Evolutionary conservation across 1,284 basidiomycete genomes (phyloP).

Genomic region (Rhodotorula sp.): DNA sequence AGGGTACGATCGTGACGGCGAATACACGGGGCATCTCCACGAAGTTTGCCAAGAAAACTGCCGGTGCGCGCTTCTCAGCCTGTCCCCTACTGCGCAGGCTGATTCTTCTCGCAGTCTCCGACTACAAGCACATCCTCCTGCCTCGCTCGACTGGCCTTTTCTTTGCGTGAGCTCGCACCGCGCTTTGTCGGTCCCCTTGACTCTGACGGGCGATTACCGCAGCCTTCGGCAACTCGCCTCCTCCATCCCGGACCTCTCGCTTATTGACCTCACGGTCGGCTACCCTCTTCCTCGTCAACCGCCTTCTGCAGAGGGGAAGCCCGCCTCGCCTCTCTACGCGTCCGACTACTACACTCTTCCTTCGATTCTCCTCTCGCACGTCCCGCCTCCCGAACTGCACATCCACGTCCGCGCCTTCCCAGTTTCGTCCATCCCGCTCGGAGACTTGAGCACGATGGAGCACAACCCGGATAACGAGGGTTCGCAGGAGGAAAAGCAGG

Average conservation of each 20-base stretch:
- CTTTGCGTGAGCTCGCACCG: slow-evolving; percentile 54
- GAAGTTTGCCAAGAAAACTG: slow-evolving; percentile 70
- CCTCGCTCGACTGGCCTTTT: slow-evolving; percentile 89
- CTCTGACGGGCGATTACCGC: neutral
- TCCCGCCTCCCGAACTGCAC: slow-evolving; percentile 81
- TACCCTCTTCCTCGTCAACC: slow-evolving; percentile 33
- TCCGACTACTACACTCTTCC: slow-evolving; percentile 84
- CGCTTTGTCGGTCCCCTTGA: too few species aligned
- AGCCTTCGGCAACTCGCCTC: slow-evolving; percentile 73
- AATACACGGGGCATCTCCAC: slow-evolving; percentile 77
- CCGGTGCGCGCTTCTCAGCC: slow-evolving; percentile 51
- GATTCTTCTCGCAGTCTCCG: slow-evolving; percentile 46
- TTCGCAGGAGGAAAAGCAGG: slow-evolving; percentile 63
- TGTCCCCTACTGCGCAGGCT: too few species aligned
- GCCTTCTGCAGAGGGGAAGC: neutral
- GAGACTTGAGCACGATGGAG: neutral
- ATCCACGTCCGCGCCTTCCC: slow-evolving; percentile 78
- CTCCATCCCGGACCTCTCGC: slow-evolving; percentile 68
- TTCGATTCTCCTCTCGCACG: slow-evolving; percentile 68
- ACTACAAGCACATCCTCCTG: slow-evolving; percentile 73
- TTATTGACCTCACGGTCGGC: slow-evolving; percentile 50
- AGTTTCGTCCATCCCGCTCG: slow-evolving; percentile 50
- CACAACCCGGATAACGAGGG: slow-evolving; percentile 53
- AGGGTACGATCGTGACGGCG: slow-evolving; percentile 83
- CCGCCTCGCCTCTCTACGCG: slow-evolving; percentile 52